A percentile compares a stretch with the other conserved stretches of the same genome.
Conservation (phyloP, 1,139 yeast genomes). For the Candida sanyaensis region DNA sequence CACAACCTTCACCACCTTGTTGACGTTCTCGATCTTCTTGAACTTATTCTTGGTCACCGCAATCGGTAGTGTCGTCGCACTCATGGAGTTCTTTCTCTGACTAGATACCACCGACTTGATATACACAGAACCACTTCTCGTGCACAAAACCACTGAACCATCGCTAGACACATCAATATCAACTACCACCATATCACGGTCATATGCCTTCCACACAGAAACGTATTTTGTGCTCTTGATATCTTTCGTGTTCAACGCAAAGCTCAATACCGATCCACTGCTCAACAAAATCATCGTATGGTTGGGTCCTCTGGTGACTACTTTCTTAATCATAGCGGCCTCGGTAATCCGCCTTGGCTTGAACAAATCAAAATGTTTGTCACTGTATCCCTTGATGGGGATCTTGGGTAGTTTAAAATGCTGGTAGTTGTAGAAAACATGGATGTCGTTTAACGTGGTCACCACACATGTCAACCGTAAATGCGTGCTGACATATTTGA, state of each 20-base stretch:
- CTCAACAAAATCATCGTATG: conserved; percentile 47
- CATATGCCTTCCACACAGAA: conserved; percentile 56
- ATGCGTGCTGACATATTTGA: conserved; percentile 63
- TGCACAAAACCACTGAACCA: conserved; percentile 69
- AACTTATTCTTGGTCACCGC: conserved; percentile 48
- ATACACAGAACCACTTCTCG: conserved; percentile 67
- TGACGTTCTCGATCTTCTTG: conserved; percentile 52
- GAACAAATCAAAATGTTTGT: conserved; percentile 52
- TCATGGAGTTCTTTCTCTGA: conserved; percentile 28
- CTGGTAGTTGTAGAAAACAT: conserved; percentile 59
- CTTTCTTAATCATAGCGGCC: conserved; percentile 34
- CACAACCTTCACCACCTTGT: conserved; percentile 64
- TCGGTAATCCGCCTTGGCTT: conserved; percentile 52
- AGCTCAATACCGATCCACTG: conserved; percentile 52
- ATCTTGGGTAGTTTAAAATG: conserved; percentile 51
- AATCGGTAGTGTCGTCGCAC: conserved; percentile 24
- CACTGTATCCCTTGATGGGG: conserved; percentile 31
- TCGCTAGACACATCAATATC: conserved; percentile 72
- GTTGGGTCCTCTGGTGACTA: conserved; percentile 36
- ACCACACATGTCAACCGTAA: conserved; percentile 73
- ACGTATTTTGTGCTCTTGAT: conserved; percentile 36
- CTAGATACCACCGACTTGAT: conserved; percentile 23
- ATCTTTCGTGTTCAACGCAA: conserved; percentile 31
- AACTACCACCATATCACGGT: conserved; percentile 46
- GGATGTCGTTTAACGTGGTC: conserved; percentile 59